Conservation (phyloP, 805 yeast genomes). For the Pichia phayaonensis region DNA sequence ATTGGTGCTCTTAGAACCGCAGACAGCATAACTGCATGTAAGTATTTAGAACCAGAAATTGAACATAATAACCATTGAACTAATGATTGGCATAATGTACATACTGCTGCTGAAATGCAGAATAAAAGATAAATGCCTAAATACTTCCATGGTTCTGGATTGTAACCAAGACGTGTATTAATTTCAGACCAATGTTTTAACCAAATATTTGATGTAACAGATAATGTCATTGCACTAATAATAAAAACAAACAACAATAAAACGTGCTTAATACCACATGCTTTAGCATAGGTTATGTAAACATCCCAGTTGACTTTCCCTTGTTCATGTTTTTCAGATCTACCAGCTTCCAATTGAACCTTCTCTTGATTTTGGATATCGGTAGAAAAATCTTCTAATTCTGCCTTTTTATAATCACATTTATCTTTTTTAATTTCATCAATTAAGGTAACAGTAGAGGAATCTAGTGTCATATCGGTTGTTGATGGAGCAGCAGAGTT, state of each 20-base stretch:
- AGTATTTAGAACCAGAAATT: constrained; percentile 67
- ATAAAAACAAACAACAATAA: constrained; percentile 46
- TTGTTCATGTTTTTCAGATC: constrained; percentile 79
- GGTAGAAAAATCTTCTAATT: constrained; percentile 38
- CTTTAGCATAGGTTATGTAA: constrained; percentile 74
- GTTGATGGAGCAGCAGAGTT: constrained; percentile 14
- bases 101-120: constrained; percentile 60
- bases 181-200: constrained; percentile 96
- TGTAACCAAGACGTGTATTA: constrained; percentile 58
- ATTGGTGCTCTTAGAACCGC: constrained; percentile 81
- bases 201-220: constrained; percentile 80
- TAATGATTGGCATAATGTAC: constrained; percentile 57
- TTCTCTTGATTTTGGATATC: constrained; percentile 29
- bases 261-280: constrained; percentile 72
- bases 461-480: constrained; percentile 11
- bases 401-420: constrained; percentile 53
- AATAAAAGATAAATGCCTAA: constrained; percentile 67
- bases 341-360: constrained; percentile 33
- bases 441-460: constrained; percentile 17
- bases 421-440: constrained; percentile 27
- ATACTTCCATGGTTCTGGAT: constrained; percentile 67
- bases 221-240: constrained; percentile 48
- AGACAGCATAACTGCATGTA: constrained; percentile 70
- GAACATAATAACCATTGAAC: constrained; percentile 76
- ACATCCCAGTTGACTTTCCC: constrained; percentile 91